Percentiles rank a stretch among this genome's conserved stretches.
These are phyloP conservation scores for Chaetomium sp. DNA, from an alignment of 2,329 filamentous ascomycete genomes.

Conservation along the genomic window DNA sequence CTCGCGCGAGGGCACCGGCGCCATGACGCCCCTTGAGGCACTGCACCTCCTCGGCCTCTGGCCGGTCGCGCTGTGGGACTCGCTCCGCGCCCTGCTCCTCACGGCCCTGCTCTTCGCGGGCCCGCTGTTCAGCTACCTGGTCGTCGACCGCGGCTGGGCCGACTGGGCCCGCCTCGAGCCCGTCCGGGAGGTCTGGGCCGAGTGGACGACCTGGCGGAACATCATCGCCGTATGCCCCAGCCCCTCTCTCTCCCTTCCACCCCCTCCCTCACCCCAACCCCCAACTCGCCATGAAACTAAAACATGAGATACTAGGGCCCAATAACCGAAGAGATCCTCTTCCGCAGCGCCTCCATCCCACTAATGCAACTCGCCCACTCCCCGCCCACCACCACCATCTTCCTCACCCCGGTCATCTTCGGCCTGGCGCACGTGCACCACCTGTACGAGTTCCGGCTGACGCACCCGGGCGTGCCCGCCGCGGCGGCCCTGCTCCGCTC, in stretches of 20 bases:
- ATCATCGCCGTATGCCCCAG: conserved; percentile 69
- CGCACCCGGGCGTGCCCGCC: conserved; percentile 70
- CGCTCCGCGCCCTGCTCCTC: conserved; percentile 65
- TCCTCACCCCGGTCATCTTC: conserved; percentile 85
- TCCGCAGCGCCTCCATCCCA: conserved; percentile 83
- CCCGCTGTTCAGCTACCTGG: conserved; percentile 76
- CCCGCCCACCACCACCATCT: conserved; percentile 63
- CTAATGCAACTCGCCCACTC: conserved; percentile 74
- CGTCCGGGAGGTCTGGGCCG: conserved; percentile 62
- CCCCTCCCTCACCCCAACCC: conserved; percentile 4
- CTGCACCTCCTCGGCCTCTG: conserved; percentile 78
- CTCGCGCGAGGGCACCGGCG: conserved; percentile 48
- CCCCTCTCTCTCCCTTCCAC: conserved; percentile 7
- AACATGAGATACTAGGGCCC: conserved; percentile 61
- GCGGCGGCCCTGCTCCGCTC: conserved; percentile 68
- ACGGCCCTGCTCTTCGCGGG: conserved; percentile 80
- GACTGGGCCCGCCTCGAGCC: conserved; percentile 61
- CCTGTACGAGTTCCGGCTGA: conserved; percentile 89
- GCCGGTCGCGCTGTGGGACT: conserved; percentile 69
- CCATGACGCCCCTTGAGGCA: conserved; percentile 49
- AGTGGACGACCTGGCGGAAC: conserved; percentile 86
- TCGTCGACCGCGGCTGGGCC: conserved; percentile 72
- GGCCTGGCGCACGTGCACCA: conserved; percentile 93
- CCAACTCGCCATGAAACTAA: neutral
- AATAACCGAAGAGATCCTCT: conserved; percentile 89